Evolutionary conservation across 176 grass and related monocot species (phyloP).

Genomic region (Triticum dicoccoides): DNA sequence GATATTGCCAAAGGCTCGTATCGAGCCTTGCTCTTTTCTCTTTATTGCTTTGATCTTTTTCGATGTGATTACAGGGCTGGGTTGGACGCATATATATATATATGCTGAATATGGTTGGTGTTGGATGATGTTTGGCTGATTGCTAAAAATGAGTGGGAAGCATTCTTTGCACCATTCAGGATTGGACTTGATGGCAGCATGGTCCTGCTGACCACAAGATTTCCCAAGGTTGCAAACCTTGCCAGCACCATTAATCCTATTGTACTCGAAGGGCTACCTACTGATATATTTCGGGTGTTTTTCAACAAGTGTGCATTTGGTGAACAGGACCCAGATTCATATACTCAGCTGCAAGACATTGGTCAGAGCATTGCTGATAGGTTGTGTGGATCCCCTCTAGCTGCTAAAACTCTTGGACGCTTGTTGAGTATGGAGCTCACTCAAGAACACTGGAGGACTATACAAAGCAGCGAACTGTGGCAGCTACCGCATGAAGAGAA

Average conservation of each 20-base stretch:
- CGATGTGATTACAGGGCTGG: too few relatives aligned
- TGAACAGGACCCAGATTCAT: not conserved
- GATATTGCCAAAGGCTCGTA: too few relatives aligned
- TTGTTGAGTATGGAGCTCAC: not conserved
- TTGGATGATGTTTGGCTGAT: slow-evolving; percentile 3
- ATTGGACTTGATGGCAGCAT: not conserved
- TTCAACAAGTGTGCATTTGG: not conserved
- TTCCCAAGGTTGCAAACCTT: not conserved
- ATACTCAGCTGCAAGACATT: not conserved
- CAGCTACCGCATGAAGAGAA: not conserved
- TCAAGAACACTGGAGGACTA: not conserved
- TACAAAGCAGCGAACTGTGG: not conserved
- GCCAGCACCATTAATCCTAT: not conserved
- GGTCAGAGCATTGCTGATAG: not conserved
- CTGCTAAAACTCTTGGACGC: not conserved
- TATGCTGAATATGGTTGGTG: too few relatives aligned
- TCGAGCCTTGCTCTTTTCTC: too few relatives aligned
- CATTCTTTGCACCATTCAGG: not conserved
- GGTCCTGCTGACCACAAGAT: not conserved
- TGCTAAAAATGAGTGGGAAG: not conserved
- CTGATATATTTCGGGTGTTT: not conserved
- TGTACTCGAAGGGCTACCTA: not conserved
- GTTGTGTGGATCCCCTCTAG: not conserved
- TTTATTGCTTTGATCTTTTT: too few relatives aligned
- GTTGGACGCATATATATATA: too few relatives aligned